A percentile compares a stretch with the other conserved stretches of the same genome.
Conservation (phyloP, 2,329 filamentous ascomycete species). For the Pleoardoris graminearum region DNA sequence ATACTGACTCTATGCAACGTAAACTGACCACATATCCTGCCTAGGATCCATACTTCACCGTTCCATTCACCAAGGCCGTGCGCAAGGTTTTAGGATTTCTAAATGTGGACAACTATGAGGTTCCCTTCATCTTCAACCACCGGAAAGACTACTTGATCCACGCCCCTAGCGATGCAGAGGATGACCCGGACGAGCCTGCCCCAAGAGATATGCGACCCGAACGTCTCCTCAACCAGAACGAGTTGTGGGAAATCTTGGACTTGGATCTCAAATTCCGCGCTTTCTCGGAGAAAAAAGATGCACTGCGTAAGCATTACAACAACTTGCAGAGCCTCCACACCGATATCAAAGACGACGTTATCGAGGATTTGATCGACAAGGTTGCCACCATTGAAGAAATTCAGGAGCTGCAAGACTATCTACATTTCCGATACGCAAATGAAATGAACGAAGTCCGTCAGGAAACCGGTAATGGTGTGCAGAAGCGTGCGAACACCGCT, state of each 20-base stretch:
- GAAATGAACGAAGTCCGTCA: conserved; percentile 80
- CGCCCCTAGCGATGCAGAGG: conserved; percentile 67
- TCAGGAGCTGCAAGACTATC: conserved; percentile 93
- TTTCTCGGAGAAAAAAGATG: conserved; percentile 86
- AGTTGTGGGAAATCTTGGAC: conserved; percentile 94
- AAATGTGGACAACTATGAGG: conserved; percentile 90
- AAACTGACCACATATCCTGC: background rate
- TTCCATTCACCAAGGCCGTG: conserved; percentile 84
- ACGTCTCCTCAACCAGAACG: conserved; percentile 87
- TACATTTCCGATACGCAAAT: conserved; percentile 88
- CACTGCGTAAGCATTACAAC: conserved; percentile 77
- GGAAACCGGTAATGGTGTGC: conserved; percentile 66
- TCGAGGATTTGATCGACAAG: conserved; percentile 79
- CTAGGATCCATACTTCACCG: conserved; percentile 66
- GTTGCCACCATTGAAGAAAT: conserved; percentile 91
- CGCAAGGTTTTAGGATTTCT: conserved; percentile 94
- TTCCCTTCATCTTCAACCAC: conserved; percentile 97
- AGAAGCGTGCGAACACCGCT: conserved; percentile 80
- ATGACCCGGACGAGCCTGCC: conserved; percentile 66
- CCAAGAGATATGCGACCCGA: conserved; percentile 77
- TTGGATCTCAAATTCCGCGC: conserved; percentile 94
- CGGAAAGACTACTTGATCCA: conserved; percentile 97
- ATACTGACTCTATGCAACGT: background rate
- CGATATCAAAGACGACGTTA: conserved; percentile 69
- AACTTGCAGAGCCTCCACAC: conserved; percentile 64